phyloP scores from a whole-genome alignment of 345 rosid genomes.

The Eucalyptus pauciflora region DNA sequence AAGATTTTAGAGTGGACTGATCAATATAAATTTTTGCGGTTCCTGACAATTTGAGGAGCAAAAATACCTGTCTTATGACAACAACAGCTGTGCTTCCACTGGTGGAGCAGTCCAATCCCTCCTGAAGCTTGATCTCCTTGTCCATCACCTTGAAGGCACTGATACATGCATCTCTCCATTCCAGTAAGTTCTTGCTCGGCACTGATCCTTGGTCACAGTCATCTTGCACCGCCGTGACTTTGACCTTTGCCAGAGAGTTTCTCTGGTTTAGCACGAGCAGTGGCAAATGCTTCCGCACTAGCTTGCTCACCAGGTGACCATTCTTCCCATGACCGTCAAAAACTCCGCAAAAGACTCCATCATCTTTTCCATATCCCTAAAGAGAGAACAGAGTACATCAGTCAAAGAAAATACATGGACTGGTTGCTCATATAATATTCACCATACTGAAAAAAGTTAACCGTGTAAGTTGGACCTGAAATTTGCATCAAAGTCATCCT shows the following conservation, averaged over 20 bases:
- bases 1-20: neutral
- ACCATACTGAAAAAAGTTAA: neutral
- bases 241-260: conserved; percentile 11
- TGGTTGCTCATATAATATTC: neutral
- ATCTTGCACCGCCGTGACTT: neutral
- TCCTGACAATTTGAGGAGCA: neutral
- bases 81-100: conserved; percentile 84
- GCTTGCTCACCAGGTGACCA: conserved; percentile 63
- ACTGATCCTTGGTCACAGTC: neutral
- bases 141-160: conserved; percentile 58
- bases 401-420: neutral
- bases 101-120: conserved; percentile 44
- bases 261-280: conserved; percentile 37
- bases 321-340: conserved; percentile 89
- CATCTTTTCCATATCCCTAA: conserved; percentile 55
- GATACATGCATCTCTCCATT: conserved; percentile 34
- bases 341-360: conserved; percentile 56
- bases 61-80: conserved; percentile 45
- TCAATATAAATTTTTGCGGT: neutral
- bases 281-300: conserved; percentile 53
- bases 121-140: conserved; percentile 53
- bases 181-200: conserved; percentile 1
- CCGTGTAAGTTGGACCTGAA: neutral
- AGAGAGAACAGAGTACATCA: neutral
- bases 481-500: neutral